These are phyloP conservation scores for Tausonia pullulans DNA, from an alignment of 1,284 basidiomycete genomes.

Conservation along the genomic window DNA sequence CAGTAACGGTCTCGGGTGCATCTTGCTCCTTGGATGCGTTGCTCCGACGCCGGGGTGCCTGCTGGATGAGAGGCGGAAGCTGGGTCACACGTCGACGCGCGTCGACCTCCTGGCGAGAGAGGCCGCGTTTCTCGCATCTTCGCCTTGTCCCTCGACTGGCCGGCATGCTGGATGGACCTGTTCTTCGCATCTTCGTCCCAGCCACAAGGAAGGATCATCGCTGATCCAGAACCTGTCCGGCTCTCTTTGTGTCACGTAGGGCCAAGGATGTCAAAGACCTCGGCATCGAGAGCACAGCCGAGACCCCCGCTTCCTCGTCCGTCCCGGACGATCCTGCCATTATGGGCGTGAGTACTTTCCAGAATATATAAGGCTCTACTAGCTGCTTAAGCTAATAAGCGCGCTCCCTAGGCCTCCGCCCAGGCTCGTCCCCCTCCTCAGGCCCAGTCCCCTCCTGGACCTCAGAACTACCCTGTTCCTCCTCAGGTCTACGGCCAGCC, in stretches of 20 bases:
- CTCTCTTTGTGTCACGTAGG: neutral
- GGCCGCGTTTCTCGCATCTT: neutral
- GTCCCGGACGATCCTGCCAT: constrained; percentile 16
- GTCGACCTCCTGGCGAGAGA: no score
- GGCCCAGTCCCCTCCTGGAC: constrained; percentile 1
- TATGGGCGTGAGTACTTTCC: constrained; percentile 13
- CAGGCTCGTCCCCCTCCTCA: constrained; percentile 7
- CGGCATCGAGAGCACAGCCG: constrained; percentile 11
- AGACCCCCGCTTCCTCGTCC: constrained; percentile 1
- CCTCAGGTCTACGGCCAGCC: constrained; percentile 1
- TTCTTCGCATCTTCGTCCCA: neutral
- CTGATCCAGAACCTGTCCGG: neutral
- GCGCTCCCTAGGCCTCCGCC: neutral
- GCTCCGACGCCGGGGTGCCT: no score
- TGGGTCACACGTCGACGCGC: no score
- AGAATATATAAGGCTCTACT: neutral
- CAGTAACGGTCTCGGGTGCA: no score
- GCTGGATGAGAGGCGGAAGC: no score
- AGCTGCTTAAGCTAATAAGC: no score
- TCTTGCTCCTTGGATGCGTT: no score
- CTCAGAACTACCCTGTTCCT: constrained; percentile 1
- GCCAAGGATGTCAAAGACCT: constrained; percentile 19
- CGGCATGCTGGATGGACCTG: neutral
- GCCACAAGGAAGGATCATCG: no score
- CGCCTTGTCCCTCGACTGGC: neutral